These are phyloP conservation scores for Tricholoma matsutake DNA, from an alignment of 768 basidiomycete genomes.

Conservation along the genomic window DNA sequence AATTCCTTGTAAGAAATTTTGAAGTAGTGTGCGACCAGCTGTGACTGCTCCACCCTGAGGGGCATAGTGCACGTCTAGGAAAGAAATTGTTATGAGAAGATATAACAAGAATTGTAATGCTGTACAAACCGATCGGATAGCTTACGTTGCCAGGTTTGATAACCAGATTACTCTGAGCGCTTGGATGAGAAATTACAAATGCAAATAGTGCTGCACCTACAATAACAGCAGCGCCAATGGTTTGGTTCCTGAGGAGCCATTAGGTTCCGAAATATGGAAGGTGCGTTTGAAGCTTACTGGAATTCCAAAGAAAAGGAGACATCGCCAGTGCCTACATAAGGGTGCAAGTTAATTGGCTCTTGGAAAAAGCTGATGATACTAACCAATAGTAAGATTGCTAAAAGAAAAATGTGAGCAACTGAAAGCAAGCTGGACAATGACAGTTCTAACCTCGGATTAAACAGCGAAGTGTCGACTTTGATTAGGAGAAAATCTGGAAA, in stretches of 20 bases:
- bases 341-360: slow-evolving; percentile 21
- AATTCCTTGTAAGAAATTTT: slow-evolving; percentile 68
- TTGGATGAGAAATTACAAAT: slow-evolving; percentile 1
- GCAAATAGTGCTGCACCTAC: slow-evolving; percentile 26
- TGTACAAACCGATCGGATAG: slow-evolving; percentile 49
- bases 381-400: slow-evolving; percentile 44
- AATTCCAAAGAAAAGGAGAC: slow-evolving; percentile 60
- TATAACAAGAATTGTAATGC: not conserved
- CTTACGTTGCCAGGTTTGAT: slow-evolving; percentile 56
- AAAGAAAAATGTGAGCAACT: slow-evolving; percentile 15
- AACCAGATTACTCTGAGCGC: slow-evolving; percentile 45
- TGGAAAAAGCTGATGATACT: slow-evolving; percentile 12
- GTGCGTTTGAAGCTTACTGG: slow-evolving; percentile 33
- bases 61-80: slow-evolving; percentile 55
- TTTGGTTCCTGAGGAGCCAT: slow-evolving; percentile 36
- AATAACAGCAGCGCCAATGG: slow-evolving; percentile 57
- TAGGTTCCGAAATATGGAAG: not conserved
- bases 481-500: slow-evolving; percentile 67
- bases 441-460: slow-evolving; percentile 58
- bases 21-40: slow-evolving; percentile 54
- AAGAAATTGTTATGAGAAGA: not conserved
- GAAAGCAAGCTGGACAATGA: not conserved
- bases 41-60: slow-evolving; percentile 51
- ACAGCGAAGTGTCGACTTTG: slow-evolving; percentile 55
- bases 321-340: slow-evolving; percentile 54